phyloP scores from a whole-genome alignment of 2,329 filamentous ascomycete species.

The Diaporthe eres region DNA sequence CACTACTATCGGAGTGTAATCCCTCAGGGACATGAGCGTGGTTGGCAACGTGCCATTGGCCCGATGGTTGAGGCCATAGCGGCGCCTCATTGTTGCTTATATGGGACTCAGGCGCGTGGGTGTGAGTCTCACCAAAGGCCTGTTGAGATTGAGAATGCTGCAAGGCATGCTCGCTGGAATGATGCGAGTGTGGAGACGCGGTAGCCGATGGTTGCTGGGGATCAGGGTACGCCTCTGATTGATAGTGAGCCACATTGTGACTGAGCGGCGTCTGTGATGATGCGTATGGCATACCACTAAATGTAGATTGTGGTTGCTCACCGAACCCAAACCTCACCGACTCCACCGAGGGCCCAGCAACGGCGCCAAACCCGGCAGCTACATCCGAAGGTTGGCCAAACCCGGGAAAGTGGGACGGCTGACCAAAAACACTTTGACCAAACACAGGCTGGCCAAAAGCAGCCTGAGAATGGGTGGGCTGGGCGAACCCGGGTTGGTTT shows the following conservation, averaged over 20 bases:
- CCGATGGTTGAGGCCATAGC: slow-evolving; percentile 38
- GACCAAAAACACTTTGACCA: background rate
- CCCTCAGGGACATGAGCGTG: slow-evolving; percentile 37
- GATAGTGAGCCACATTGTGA: slow-evolving; percentile 12
- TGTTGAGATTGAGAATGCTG: slow-evolving; percentile 50
- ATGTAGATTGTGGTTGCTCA: slow-evolving; percentile 31
- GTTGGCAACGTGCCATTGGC: slow-evolving; percentile 31
- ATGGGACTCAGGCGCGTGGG: slow-evolving; percentile 33
- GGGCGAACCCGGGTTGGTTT: slow-evolving; percentile 10
- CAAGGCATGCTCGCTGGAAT: slow-evolving; percentile 42
- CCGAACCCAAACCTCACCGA: slow-evolving; percentile 41
- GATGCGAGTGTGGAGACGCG: slow-evolving; percentile 12
- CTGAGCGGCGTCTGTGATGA: background rate
- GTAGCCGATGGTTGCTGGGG: slow-evolving; percentile 26
- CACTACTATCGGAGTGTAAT: slow-evolving; percentile 24
- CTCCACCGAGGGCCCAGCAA: slow-evolving; percentile 3
- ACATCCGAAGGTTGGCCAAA: slow-evolving; percentile 17
- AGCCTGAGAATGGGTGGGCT: background rate
- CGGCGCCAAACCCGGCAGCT: slow-evolving; percentile 24
- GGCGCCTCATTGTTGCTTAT: slow-evolving; percentile 32
- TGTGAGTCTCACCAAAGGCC: slow-evolving; percentile 40
- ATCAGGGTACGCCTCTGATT: slow-evolving; percentile 32
- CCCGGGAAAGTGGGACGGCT: background rate
- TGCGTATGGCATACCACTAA: slow-evolving; percentile 22
- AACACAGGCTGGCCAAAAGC: slow-evolving; percentile 26